Conservation (phyloP, 768 basidiomycete species). For the Obba rivulosa region DNA sequence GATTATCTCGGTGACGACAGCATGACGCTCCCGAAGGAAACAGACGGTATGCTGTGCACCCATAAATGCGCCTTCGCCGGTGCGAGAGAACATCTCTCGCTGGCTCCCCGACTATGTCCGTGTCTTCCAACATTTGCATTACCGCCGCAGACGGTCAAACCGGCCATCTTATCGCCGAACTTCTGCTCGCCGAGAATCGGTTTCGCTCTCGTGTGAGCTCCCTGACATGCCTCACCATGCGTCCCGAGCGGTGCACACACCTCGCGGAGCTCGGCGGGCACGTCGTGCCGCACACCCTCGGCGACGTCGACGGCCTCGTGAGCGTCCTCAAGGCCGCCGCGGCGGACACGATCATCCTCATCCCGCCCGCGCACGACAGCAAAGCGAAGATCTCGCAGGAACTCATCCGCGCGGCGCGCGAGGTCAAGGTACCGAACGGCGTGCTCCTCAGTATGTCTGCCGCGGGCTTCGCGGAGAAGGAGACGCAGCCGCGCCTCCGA, state of each 20-base stretch:
- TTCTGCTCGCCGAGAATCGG: constrained; percentile 18
- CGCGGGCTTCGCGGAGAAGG: constrained; percentile 25
- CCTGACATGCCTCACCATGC: not conserved
- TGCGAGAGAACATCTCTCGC: too few species aligned
- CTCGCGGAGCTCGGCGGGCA: not conserved
- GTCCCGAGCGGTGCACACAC: not conserved
- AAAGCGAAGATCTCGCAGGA: constrained; percentile 18
- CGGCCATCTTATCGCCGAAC: constrained; percentile 23
- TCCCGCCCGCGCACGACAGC: constrained; percentile 24
- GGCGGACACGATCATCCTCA: constrained; percentile 20
- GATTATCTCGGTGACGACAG: too few species aligned
- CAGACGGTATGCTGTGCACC: too few species aligned
- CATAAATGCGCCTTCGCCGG: too few species aligned
- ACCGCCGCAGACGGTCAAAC: constrained; percentile 29
- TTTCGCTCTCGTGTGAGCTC: not conserved
- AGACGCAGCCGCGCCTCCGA: constrained; percentile 26
- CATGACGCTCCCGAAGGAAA: too few species aligned
- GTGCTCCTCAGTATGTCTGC: constrained; percentile 22
- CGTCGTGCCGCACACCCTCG: not conserved
- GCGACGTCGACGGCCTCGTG: not conserved
- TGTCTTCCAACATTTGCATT: constrained; percentile 22
- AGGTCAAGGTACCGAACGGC: constrained; percentile 19
- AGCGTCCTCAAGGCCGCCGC: not conserved
- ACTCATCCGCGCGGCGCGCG: constrained; percentile 16
- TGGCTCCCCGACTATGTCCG: too few species aligned